Evolutionary conservation across 2,329 filamentous ascomycete species (phyloP), one percentile per base, ranked within the genome.

Genomic region (Trichoderma aggressivum): DNA sequence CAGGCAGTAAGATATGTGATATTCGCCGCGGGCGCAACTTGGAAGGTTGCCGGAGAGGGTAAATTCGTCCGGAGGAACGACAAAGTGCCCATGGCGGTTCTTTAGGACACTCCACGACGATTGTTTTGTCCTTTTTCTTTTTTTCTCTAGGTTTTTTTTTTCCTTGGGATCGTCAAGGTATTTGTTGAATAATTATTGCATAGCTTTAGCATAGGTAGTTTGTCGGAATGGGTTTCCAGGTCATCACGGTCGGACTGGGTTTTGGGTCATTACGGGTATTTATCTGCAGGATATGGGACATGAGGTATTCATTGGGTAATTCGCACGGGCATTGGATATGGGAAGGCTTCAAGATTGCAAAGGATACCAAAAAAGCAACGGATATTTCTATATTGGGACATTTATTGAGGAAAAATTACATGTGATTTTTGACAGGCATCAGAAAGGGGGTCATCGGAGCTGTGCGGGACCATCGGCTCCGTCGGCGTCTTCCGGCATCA

Each of bases 31-130:
- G 76, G 78, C 2, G 75, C 77, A 26, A 79, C 78, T 3, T 88
- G 86, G 86, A 80, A 77, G 21, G 81, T 84, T 58, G 81, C 80
- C 53, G 75, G 81, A 2, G 80, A 83, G 6, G 86, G 86, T 1
- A 77, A 86, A n/a, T 84, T 87, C 50, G 80, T 84, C 3, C 74
- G 78, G 28, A 36, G 71, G 18, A 21, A 39, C 16, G 61, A 64
- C 28, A 32, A 39, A 14, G 47, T n/a, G 32, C 39, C 56, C 43
- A 36, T 55, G 62, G n/a, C 28, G 2, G 16, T 21, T 24, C 59
- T 34, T 16, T 53, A 21, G 34, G 18, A 3, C 3, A 5, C 4
- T n/a, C 28, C 10, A 21, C 14, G 12, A 21, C 47, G n/a, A 8
- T 18, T 39, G 7, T 39, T 39, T n/a, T 24, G 3, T 50, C n/a